These are phyloP conservation scores for Suhomyces emberorum DNA, from an alignment of 805 yeast species.

Conservation along the genomic window DNA sequence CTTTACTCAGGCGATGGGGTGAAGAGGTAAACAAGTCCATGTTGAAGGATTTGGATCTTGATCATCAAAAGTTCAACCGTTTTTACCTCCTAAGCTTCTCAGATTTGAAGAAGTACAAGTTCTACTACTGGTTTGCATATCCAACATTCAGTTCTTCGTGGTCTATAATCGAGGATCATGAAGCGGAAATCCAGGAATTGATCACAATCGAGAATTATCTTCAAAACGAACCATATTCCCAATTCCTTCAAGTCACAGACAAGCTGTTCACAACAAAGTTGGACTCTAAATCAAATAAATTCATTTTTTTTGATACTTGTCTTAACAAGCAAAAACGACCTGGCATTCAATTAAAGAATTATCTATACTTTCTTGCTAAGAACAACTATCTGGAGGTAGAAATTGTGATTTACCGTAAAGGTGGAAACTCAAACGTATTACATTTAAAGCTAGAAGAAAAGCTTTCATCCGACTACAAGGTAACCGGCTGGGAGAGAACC, in stretches of 20 bases:
- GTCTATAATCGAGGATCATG: conserved; percentile 19
- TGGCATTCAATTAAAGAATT: conserved; percentile 57
- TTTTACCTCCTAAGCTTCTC: conserved; percentile 60
- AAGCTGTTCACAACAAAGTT: neutral
- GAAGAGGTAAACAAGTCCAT: conserved; percentile 16
- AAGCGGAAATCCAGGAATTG: conserved; percentile 4
- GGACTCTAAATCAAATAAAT: conserved; percentile 8
- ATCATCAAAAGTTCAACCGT: conserved; percentile 13
- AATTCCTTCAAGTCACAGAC: conserved; percentile 1
- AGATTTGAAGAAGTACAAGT: conserved; percentile 84
- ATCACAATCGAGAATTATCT: neutral
- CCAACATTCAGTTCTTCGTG: conserved; percentile 63
- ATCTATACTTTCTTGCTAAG: conserved; percentile 45
- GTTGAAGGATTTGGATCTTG: conserved; percentile 14
- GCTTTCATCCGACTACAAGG: conserved; percentile 22
- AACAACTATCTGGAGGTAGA: conserved; percentile 18
- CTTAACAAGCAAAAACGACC: conserved; percentile 30
- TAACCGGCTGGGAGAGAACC: conserved; percentile 91
- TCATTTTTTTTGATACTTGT: conserved; percentile 34
- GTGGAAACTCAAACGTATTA: conserved; percentile 27
- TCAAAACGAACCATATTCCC: neutral
- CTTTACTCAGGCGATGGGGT: conserved; percentile 47
- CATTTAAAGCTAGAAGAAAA: conserved; percentile 17
- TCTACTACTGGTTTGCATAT: conserved; percentile 85
- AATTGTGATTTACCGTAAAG: conserved; percentile 24